phyloP scores from a whole-genome alignment of 2,329 filamentous ascomycete species.

The Orbilia javanica region DNA sequence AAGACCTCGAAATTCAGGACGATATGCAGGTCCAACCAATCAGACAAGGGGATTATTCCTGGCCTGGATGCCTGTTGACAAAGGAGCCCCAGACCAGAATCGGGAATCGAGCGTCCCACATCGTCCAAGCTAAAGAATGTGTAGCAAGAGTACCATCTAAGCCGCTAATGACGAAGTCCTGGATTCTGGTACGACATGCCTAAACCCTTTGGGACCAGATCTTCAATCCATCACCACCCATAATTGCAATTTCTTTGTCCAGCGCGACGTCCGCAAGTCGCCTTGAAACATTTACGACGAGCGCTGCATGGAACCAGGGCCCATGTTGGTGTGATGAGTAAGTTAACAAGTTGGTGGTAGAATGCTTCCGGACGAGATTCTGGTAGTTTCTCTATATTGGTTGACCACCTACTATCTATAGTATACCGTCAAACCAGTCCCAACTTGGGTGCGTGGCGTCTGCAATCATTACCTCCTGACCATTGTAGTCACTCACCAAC shows the following conservation, averaged over 20 bases:
- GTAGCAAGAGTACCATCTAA: background rate
- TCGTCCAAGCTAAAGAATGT: background rate
- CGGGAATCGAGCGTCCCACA: background rate
- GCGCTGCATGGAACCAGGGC: background rate
- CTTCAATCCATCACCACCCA: background rate
- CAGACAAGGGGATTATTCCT: background rate
- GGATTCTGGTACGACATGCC: background rate
- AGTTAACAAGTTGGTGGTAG: too few species aligned
- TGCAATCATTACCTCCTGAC: constrained; percentile 3
- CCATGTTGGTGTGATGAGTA: background rate
- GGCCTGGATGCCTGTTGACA: constrained; percentile 2
- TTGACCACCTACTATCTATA: too few species aligned
- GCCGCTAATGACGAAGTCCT: background rate
- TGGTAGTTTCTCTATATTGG: background rate
- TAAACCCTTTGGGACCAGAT: background rate
- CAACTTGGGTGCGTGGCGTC: background rate
- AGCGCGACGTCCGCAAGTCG: background rate
- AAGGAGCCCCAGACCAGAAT: too few species aligned
- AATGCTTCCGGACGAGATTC: background rate
- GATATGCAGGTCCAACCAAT: constrained; percentile 17
- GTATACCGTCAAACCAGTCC: too few species aligned
- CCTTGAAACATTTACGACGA: background rate
- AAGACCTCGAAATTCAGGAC: background rate
- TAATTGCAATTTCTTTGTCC: background rate
- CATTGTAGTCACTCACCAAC: background rate